Conservation (phyloP, 176 grass and related monocot species). For the Hordeum marinum region DNA sequence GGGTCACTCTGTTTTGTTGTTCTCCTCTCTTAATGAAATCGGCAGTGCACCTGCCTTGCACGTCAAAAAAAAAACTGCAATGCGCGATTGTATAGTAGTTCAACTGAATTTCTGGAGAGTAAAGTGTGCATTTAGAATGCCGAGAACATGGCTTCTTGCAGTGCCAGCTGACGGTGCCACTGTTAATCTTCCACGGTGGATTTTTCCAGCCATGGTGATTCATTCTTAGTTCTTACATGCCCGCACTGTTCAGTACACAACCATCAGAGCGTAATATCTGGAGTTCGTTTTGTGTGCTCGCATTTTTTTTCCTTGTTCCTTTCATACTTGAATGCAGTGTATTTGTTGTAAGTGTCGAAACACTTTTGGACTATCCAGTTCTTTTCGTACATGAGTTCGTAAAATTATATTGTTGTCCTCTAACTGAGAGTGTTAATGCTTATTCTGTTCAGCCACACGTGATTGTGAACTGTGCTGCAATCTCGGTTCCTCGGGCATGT, state of each 20-base stretch:
- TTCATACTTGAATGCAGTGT: background rate
- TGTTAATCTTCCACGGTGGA: background rate
- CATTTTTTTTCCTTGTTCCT: background rate
- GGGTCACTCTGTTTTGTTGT: too few species aligned
- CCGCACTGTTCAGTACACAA: background rate
- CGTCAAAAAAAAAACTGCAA: too few species aligned
- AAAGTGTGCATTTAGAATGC: background rate
- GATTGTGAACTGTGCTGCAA: constrained; percentile 80
- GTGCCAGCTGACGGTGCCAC: background rate
- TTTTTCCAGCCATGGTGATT: background rate
- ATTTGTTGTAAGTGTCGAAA: background rate
- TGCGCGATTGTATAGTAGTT: background rate
- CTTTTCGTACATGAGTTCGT: background rate
- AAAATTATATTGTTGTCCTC: background rate
- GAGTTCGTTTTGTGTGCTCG: background rate
- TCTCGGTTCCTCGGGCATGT: constrained; percentile 77
- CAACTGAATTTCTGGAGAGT: background rate
- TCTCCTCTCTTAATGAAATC: too few species aligned
- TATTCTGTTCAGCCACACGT: constrained; percentile 56
- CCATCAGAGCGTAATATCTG: background rate
- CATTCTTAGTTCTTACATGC: background rate
- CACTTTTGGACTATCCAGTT: background rate
- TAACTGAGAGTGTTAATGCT: background rate
- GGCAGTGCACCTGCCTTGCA: too few species aligned
- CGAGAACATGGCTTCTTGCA: background rate